Percentiles rank a stretch among this genome's conserved stretches.
These are phyloP conservation scores for Botrytis hyacinthi DNA, from an alignment of 2,329 filamentous ascomycete species.

Conservation along the genomic window DNA sequence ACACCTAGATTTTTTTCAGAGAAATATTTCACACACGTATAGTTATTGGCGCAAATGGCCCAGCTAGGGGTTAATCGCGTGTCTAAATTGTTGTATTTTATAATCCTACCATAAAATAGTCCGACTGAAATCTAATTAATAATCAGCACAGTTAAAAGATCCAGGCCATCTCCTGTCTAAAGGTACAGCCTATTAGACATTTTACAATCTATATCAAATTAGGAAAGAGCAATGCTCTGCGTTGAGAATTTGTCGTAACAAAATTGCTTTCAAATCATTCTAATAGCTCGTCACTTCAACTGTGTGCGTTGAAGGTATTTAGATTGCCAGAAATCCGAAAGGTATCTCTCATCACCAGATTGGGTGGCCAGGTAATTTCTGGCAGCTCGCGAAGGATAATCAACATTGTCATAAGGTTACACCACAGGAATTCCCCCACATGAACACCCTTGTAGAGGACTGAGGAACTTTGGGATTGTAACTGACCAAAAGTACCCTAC, in stretches of 20 bases:
- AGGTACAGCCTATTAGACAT: neutral
- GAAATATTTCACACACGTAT: accelerated
- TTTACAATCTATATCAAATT: neutral
- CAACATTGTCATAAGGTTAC: neutral
- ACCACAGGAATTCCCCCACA: neutral
- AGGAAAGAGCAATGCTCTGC: neutral
- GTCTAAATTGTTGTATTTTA: neutral
- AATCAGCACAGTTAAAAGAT: neutral
- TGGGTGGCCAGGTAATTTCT: neutral
- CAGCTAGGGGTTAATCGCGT: neutral
- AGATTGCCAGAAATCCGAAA: too few relatives aligned
- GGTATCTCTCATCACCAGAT: too few relatives aligned
- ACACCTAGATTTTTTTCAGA: neutral
- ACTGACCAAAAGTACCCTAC: constrained; percentile 3
- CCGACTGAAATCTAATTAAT: neutral
- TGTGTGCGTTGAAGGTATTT: neutral
- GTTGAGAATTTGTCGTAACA: neutral
- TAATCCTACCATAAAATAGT: neutral
- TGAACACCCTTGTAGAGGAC: neutral
- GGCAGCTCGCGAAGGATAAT: neutral
- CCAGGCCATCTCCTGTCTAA: neutral
- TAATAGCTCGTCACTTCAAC: neutral
- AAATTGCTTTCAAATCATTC: neutral
- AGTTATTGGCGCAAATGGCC: neutral
- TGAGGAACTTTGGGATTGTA: neutral